Evolutionary conservation across 352 stramenopile genomes (phyloP), one percentile per base, ranked within the genome.

Genomic region (Phytophthora melonis): DNA sequence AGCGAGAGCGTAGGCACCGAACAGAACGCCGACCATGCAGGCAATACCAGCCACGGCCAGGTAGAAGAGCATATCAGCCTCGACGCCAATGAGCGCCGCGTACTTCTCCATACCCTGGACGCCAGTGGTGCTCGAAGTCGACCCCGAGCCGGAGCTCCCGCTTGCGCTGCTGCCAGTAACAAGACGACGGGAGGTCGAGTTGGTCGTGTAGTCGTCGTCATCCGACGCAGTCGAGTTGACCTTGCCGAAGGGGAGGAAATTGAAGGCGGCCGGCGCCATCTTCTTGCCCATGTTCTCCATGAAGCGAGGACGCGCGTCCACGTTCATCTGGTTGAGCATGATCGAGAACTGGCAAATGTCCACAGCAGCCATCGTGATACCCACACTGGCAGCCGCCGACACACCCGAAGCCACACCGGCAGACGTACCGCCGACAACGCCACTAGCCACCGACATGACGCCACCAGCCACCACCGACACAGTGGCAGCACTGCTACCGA

Each of bases 301-400:
- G 61, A 93, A 82, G 1, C 84, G 84, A 23, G 88, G 86, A 32
- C 84, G 87, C 5, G 84, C 86, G 41, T 94, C 85, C 21, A 94
- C 71, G 74, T 94, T 94, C 83, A 94, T 90, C 65, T 94, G 88
- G 76, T 89, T 94, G 32, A 94, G 79, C 88, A 94, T 94, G 60
- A 94, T 83, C 10, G 83, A 83, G 65, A 94, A 94, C 75, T 94
- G 88, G 61, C 88, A 94, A 27, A 94, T 77, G 32, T 94, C 88
- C 36, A 93, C 81, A 0, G 86, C 85, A 21, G 86, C 85, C 71
- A 93, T 85, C 19, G 84, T 88, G 32, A 93, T 82, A 8, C 86
- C 81, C n/a, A 91, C 75, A 70, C 83, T 90, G 19, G 88, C 86
- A 18, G 80, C 82, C 2, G 86, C 83, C 30, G 81, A 89, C 9